These are phyloP conservation scores for Avena sativa DNA, from an alignment of 176 grass and related monocot species.

Conservation along the genomic window DNA sequence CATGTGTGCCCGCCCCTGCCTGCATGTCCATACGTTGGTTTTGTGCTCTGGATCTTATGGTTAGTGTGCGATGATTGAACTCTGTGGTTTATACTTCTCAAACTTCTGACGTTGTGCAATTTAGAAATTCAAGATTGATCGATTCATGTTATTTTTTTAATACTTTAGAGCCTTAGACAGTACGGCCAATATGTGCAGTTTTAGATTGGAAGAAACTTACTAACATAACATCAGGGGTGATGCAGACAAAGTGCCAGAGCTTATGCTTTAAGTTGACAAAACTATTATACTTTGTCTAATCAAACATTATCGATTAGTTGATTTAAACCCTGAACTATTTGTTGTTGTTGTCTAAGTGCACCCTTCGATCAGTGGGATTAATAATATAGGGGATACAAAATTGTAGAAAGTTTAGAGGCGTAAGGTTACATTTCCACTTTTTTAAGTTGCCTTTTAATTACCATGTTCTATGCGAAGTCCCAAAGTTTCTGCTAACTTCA, in stretches of 20 bases:
- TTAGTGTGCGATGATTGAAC: not conserved
- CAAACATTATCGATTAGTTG: not conserved
- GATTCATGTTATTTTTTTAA: not conserved
- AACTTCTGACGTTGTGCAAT: not conserved
- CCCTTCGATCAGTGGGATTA: not conserved
- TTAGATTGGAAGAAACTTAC: not conserved
- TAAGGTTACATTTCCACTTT: no score
- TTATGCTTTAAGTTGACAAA: not conserved
- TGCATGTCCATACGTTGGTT: no score
- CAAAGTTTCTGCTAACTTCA: not conserved
- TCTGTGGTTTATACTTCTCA: not conserved
- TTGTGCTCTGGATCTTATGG: not conserved
- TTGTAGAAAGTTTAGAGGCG: not conserved
- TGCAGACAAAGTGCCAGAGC: not conserved
- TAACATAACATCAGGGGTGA: not conserved
- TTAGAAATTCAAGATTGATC: not conserved
- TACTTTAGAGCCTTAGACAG: not conserved
- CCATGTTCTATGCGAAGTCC: not conserved
- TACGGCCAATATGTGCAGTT: no score
- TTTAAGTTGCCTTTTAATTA: no score
- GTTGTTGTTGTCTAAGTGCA: not conserved
- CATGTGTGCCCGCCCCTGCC: no score
- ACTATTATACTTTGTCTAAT: not conserved
- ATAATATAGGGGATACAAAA: not conserved
- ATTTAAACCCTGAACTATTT: not conserved